Base-by-base conservation (phyloP, 176 grass and related monocot genomes). In the Elaeis guineensis region DNA sequence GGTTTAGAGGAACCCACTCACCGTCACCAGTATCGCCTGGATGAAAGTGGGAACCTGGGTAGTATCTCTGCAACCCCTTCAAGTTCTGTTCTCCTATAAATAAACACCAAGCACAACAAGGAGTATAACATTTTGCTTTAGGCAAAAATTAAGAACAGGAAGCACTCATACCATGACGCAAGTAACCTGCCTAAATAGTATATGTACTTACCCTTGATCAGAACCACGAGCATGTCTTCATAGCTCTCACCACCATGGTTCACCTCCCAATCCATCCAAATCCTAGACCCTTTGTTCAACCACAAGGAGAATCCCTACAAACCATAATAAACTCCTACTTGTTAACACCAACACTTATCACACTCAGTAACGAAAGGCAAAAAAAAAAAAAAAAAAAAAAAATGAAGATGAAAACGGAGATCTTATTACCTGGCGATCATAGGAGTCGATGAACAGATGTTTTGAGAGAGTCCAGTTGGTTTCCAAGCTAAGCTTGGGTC, bases 231-330 rank as follows among this genome's bases (percentile, higher is more conserved):
- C 71, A 64, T 57, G 58, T 75, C 71, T 0, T 20, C 35, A 4
- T 69, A 75, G 16, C 64, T 74, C 6, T 44, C 49, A 57, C 49
- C 60, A 58, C 21, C 64, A 60, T 18, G 21, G 29, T 44, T 50
- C 26, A 69, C 57, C 15, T 64, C 35, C 78, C 69, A 70, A 30
- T 35, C 66, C 51, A 80, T 57, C 49, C 60, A 55, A 50, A 80
- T 61, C 39, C 35, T 80, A 4, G 78, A 80, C 5, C 71, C 71
- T 53, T 57, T 63, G 51, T 80, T 80, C 65, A 80, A 75, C 78
- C 78, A 80, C 78, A 80, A 53, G 65, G 49, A 56, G 48, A 80
- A 69, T 25, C 78, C 78, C 78, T 80, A 48, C 39, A 67, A 24
- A 39, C 24, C 54, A 22, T 5, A 55, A 0, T 24, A 21, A 50